Base-by-base conservation (phyloP, 2,329 filamentous ascomycete genomes). In the Dothidotthia symphoricarpi region DNA sequence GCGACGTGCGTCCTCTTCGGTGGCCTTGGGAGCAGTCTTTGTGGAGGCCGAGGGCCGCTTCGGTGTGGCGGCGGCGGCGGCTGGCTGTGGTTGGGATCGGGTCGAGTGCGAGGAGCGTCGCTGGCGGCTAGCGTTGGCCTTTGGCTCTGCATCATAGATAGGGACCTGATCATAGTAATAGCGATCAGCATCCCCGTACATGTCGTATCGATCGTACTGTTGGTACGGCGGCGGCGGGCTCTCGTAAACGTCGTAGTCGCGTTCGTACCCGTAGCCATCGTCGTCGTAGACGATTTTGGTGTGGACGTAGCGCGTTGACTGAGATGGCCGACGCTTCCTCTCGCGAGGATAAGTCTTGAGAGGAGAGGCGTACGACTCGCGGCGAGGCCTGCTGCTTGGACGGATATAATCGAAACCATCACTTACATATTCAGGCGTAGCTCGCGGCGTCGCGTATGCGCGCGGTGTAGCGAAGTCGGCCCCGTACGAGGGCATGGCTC, bases 341-440 rank as follows among this genome's bases (percentile, higher is more conserved):
- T 69, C 61, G 59, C 68, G 59, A 59, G 64, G 49, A 51, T 56
- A 64, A 57, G 57, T 59, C 62, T 67, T 67, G 62, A 63, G 57
- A 59, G 63, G 58, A 51, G 56, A 49, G 38, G 52, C 65, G 51
- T 68, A 64, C 46, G 62, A 47, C 51, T 63, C 58, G 60, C 61
- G 62, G 42, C 62, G 61, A 56, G 52, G 60, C 57, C 62, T 58
- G 62, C 64, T 68, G 62, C 64, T 68, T 54, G 64, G 57, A 66
- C 67, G 66, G 59, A 33, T 43, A 69, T 71, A 75, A 74, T 73
- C 75, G 51, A 62, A 63, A 64, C 57, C 49, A 39, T 45, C 52
- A 83, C 80, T 83, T 82, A 83, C 80, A 82, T 78, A 76, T 69
- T 82, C 78, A 66, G 69, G 59, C 67, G 77, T 74, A 69, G 69